Conservation (phyloP, 495 filamentous ascomycete species). For the Hypoxylon rickii region DNA sequence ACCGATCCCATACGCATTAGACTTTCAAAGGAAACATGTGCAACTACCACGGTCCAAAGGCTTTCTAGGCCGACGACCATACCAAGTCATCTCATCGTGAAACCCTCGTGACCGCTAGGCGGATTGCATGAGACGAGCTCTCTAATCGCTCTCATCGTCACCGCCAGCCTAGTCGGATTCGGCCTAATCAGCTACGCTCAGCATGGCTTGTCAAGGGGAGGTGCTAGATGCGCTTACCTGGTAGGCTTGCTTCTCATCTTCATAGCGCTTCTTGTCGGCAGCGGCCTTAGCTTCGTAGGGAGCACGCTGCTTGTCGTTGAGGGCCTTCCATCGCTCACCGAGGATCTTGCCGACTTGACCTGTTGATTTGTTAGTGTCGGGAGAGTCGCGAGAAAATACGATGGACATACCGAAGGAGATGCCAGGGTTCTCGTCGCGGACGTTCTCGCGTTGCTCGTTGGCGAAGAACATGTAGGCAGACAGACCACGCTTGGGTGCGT, state of each 20-base stretch:
- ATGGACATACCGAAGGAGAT: conserved; percentile 84
- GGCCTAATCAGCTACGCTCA: conserved; percentile 37
- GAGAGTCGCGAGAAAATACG: neutral
- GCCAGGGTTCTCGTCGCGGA: conserved; percentile 96
- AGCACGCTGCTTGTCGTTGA: conserved; percentile 82
- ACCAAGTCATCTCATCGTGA: conserved; percentile 37
- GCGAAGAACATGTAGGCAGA: conserved; percentile 99
- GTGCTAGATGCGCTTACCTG: conserved; percentile 60
- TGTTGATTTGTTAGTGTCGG: no score
- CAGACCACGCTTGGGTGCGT: conserved; percentile 97
- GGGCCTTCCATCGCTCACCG: conserved; percentile 96
- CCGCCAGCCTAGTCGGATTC: conserved; percentile 54
- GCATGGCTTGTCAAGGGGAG: conserved; percentile 24
- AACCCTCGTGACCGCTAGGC: conserved; percentile 31
- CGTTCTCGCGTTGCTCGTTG: conserved; percentile 97
- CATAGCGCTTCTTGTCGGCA: conserved; percentile 97
- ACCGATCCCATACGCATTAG: conserved; percentile 43
- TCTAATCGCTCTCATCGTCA: conserved; percentile 45
- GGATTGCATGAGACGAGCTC: conserved; percentile 15
- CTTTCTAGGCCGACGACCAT: conserved; percentile 32
- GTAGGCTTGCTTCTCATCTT: conserved; percentile 94
- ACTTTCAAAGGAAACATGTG: conserved; percentile 39
- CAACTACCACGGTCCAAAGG: conserved; percentile 30
- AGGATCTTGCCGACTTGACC: conserved; percentile 97
- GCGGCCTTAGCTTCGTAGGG: conserved; percentile 97